Percentiles rank a stretch among this genome's conserved stretches.
Evolutionary conservation across 2,329 filamentous ascomycete genomes (phyloP).

Genomic region (Dactylellina haptotyla): DNA sequence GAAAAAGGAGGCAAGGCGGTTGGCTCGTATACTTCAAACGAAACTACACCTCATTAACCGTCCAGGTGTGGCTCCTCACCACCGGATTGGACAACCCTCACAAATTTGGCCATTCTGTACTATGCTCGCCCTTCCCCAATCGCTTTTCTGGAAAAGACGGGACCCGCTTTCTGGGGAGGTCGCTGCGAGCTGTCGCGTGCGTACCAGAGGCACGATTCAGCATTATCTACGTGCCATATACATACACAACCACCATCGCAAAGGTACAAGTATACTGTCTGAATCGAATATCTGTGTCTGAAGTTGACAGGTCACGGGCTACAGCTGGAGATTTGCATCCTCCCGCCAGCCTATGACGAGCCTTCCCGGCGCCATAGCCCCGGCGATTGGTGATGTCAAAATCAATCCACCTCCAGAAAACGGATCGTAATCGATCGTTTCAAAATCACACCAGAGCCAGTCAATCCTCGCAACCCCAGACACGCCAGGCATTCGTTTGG

Average conservation of each 20-base stretch:
- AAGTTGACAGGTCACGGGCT: too few relatives aligned
- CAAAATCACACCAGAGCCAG: conserved; percentile 21
- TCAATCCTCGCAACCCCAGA: neutral
- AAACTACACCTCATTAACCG: conserved; percentile 26
- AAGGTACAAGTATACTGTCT: too few relatives aligned
- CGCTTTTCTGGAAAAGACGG: too few relatives aligned
- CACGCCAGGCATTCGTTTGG: conserved; percentile 6
- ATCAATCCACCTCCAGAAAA: conserved; percentile 25
- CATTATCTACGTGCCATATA: too few relatives aligned
- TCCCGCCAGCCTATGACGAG: conserved; percentile 20
- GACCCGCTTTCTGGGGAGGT: too few relatives aligned
- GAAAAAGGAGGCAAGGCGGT: conserved; percentile 36
- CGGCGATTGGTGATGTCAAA: conserved; percentile 45
- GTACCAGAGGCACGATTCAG: too few relatives aligned
- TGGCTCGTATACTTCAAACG: conserved; percentile 49
- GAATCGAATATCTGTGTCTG: too few relatives aligned
- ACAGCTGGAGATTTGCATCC: neutral
- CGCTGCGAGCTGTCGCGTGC: conserved; percentile 22
- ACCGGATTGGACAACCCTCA: conserved; percentile 12
- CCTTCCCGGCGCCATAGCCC: neutral
- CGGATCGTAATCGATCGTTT: conserved; percentile 18
- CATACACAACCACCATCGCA: too few relatives aligned
- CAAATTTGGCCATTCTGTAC: neutral
- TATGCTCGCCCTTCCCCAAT: neutral
- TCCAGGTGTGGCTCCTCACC: conserved; percentile 36